A percentile compares a stretch with the other conserved stretches of the same genome.
These are phyloP conservation scores for Zalaria obscura DNA, from an alignment of 2,329 filamentous ascomycete genomes.

Conservation along the genomic window DNA sequence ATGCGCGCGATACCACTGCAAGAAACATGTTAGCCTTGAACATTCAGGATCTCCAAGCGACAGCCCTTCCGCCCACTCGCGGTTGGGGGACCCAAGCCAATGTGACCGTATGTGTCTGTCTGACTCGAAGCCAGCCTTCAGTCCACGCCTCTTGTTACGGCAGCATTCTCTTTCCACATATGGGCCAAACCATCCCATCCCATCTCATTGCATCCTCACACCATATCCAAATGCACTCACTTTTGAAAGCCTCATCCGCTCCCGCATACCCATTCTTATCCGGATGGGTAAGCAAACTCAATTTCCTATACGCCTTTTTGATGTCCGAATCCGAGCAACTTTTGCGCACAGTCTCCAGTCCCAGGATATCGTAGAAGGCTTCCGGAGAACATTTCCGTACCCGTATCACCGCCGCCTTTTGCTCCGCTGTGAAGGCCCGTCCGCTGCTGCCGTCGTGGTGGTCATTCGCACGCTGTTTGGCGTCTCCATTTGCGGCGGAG, in stretches of 20 bases:
- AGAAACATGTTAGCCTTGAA: not conserved
- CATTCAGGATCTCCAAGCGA: too few species aligned
- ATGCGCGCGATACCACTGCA: slow-evolving; percentile 75
- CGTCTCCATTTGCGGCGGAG: slow-evolving; percentile 5
- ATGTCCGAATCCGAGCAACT: slow-evolving; percentile 70
- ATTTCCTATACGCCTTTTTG: slow-evolving; percentile 94
- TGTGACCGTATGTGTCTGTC: too few species aligned
- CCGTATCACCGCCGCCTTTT: slow-evolving; percentile 80
- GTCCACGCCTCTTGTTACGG: too few species aligned
- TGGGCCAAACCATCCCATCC: too few species aligned
- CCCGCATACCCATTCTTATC: slow-evolving; percentile 97
- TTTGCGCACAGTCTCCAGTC: slow-evolving; percentile 48
- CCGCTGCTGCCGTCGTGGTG: slow-evolving; percentile 67
- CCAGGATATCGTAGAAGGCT: slow-evolving; percentile 91
- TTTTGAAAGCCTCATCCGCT: slow-evolving; percentile 96
- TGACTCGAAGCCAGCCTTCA: too few species aligned
- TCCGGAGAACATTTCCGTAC: slow-evolving; percentile 74
- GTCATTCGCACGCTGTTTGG: slow-evolving; percentile 31
- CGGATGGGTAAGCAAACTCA: slow-evolving; percentile 87
- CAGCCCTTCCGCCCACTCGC: too few species aligned
- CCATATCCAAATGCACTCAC: slow-evolving; percentile 25
- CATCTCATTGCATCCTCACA: too few species aligned
- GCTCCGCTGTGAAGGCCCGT: slow-evolving; percentile 72
- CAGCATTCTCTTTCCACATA: too few species aligned
- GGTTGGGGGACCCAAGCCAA: too few species aligned